phyloP scores from a whole-genome alignment of 2,329 filamentous ascomycete genomes.

The Colletotrichum endophyticum region DNA sequence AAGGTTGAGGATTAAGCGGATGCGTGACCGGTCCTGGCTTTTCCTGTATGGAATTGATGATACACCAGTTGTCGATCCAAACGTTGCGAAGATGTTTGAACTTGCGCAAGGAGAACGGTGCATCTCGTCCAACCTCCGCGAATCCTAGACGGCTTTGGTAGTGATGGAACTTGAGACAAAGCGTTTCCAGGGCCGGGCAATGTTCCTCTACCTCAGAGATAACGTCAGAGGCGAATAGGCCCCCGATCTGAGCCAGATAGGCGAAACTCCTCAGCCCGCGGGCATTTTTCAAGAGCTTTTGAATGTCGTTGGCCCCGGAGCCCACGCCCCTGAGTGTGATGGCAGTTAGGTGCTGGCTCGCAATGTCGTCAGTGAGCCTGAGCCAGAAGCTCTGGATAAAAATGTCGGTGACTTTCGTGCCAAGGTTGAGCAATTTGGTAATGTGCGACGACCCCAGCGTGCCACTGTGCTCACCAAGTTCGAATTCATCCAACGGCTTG shows the following conservation, averaged over 20 bases:
- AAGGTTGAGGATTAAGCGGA: accelerated
- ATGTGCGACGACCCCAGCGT: background rate
- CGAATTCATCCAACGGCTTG: too few species aligned
- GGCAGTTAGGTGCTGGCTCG: background rate
- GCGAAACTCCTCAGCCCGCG: background rate
- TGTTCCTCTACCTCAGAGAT: background rate
- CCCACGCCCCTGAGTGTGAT: background rate
- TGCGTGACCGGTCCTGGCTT: background rate
- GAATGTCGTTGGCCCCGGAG: too few species aligned
- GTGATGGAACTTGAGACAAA: background rate
- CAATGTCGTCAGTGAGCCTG: accelerated
- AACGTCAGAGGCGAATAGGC: background rate
- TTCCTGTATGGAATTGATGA: background rate
- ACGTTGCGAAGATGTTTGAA: background rate
- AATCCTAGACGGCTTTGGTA: too few species aligned
- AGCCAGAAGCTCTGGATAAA: background rate
- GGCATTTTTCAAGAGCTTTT: background rate
- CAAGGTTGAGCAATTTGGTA: background rate
- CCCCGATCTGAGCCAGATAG: too few species aligned
- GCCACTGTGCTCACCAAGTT: too few species aligned
- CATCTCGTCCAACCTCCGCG: too few species aligned
- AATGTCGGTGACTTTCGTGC: background rate
- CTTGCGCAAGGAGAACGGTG: too few species aligned
- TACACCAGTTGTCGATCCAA: background rate
- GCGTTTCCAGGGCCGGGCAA: background rate